Evolutionary conservation across 116 monocot species (phyloP), one percentile per base, ranked within the genome.

Genomic region (Dioscorea cayenensis): DNA sequence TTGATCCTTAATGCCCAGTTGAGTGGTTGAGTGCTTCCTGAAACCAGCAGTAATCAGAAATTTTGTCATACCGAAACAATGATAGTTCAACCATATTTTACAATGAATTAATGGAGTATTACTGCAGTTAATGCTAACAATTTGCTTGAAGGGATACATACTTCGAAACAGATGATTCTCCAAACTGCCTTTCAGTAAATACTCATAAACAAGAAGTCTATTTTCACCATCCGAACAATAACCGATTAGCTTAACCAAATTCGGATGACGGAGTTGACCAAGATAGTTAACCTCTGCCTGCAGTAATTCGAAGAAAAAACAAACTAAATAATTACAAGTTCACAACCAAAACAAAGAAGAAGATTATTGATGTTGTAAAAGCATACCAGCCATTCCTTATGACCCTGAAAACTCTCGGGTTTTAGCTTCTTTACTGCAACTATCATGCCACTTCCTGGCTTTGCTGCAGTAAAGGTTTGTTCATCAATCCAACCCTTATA

Each of bases 391-490:
- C 95, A 95, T 80, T 95, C 95, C 76, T 89, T 95, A 65, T 95
- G 95, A n/a, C 95, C 95, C 70, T 95, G 95, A 50, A 92, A 95
- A 63, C 95, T 81, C 73, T 95, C 95, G 21, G 92, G 89, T 70
- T 95, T 95, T 17, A 95, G 87, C 72, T 81, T 95, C 75, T 95
- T 95, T 51, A 95, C 79, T 16, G 95, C 95, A 71, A 95, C 85
- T 23, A 84, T 80, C 73, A 85, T 95, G 28, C 95, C 92, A 60
- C 48, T 61, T 21, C 92, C 89, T 28, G 92, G 89, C 70, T 51
- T 95, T 18, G 89, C 60, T n/a, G 95, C 71, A 36, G 74, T 28
- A 38, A 80, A 66, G 27, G 66, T 89, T 70, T 92, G 86, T 50
- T 87, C 92, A 78, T 95, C 86, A 7, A 95, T 80, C 95, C 95